These are phyloP conservation scores for Manihot esculenta DNA, from an alignment of 441 rosid genomes.

Conservation along the genomic window DNA sequence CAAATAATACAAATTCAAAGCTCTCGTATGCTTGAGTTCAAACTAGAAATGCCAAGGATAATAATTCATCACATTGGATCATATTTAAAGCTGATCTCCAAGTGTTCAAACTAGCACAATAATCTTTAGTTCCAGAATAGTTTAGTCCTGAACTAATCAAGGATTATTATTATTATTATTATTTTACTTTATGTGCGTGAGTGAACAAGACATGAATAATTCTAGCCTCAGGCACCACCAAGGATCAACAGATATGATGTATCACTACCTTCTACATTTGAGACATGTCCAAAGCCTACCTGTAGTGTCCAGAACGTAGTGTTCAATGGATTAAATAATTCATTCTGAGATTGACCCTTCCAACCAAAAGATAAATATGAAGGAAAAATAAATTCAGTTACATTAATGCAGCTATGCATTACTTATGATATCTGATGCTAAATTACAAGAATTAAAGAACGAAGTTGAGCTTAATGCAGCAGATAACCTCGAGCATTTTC, in stretches of 20 bases:
- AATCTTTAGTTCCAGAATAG: background rate
- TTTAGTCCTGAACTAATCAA: background rate
- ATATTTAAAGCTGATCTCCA: no score
- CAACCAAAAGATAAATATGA: background rate
- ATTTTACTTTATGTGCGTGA: background rate
- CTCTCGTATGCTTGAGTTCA: background rate
- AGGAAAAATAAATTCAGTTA: background rate
- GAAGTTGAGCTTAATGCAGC: background rate
- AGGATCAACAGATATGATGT: no score
- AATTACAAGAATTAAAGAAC: background rate
- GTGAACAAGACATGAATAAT: background rate
- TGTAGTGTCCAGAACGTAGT: no score
- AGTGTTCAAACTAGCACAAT: background rate
- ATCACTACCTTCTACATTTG: no score
- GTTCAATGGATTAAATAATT: background rate
- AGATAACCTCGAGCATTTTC: background rate
- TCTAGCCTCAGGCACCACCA: conserved; percentile 8
- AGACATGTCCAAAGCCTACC: no score
- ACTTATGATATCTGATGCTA: background rate
- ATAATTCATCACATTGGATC: background rate
- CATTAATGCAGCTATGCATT: background rate
- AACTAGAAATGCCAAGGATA: background rate
- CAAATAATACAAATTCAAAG: conserved; percentile 2
- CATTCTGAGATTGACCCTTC: background rate
- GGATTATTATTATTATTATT: no score